A percentile compares a stretch with the other conserved stretches of the same genome.
phyloP scores from a whole-genome alignment of 768 basidiomycete genomes.

The Neoboletus magnificus region DNA sequence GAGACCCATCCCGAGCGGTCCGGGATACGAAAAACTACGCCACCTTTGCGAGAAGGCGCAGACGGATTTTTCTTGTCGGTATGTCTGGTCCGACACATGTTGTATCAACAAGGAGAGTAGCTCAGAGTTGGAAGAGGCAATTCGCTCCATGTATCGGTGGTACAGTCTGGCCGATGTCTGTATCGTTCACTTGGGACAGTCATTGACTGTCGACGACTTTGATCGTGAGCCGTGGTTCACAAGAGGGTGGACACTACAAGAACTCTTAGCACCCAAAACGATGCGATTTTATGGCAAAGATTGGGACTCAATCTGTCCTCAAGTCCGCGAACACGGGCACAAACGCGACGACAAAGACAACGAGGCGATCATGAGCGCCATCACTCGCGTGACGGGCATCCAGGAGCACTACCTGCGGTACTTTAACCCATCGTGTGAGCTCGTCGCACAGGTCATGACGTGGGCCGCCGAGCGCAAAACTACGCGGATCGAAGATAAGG shows the following conservation, averaged over 20 bases:
- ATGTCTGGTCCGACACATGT: constrained; percentile 14
- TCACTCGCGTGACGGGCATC: constrained; percentile 6
- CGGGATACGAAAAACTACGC: constrained; percentile 6
- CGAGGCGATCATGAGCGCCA: background rate
- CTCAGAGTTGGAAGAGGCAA: constrained; percentile 10
- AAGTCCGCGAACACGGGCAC: background rate
- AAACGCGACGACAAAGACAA: constrained; percentile 5
- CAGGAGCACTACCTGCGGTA: background rate
- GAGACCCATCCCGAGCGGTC: background rate
- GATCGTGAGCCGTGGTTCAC: constrained; percentile 12
- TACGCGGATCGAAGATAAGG: constrained; percentile 5
- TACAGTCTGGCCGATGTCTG: constrained; percentile 17
- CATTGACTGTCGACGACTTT: constrained; percentile 14
- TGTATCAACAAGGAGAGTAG: constrained; percentile 13
- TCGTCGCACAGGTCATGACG: constrained; percentile 8
- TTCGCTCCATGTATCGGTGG: constrained; percentile 15
- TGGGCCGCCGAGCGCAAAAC: constrained; percentile 10
- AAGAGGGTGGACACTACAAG: constrained; percentile 14
- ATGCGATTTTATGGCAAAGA: constrained; percentile 13
- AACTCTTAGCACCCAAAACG: constrained; percentile 8
- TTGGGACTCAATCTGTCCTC: constrained; percentile 9
- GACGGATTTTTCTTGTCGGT: constrained; percentile 3
- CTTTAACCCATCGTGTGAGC: constrained; percentile 3
- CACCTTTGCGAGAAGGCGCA: constrained; percentile 7
- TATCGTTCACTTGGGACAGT: constrained; percentile 14